Conservation (phyloP, 1,284 basidiomycete genomes). For the Volvariella volvacea region DNA sequence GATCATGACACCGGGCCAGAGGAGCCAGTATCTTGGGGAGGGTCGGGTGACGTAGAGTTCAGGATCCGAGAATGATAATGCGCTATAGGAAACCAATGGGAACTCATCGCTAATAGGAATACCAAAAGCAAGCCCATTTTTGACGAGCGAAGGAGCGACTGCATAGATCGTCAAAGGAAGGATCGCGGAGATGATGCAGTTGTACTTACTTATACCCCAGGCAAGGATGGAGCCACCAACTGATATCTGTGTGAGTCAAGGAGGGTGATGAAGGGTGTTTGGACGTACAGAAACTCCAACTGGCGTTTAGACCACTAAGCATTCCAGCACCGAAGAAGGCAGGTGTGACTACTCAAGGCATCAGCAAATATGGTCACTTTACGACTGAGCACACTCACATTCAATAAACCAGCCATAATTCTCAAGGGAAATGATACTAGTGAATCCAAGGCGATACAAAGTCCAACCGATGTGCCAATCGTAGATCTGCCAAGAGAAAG, state of each 20-base stretch:
- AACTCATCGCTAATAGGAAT: constrained; percentile 30
- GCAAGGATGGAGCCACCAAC: constrained; percentile 51
- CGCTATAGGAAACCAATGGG: constrained; percentile 36
- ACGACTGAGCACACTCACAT: constrained; percentile 22
- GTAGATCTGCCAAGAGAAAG: constrained; percentile 35
- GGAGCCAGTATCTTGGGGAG: constrained; percentile 62
- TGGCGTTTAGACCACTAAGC: constrained; percentile 60
- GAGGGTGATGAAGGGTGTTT: background rate
- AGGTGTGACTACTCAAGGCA: constrained; percentile 40
- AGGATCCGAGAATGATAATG: constrained; percentile 39
- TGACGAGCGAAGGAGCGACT: constrained; percentile 52
- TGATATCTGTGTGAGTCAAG: constrained; percentile 14
- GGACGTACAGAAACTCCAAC: constrained; percentile 52
- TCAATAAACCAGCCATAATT: constrained; percentile 52
- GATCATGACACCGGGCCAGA: constrained; percentile 62
- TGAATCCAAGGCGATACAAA: constrained; percentile 55
- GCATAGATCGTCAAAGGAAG: constrained; percentile 1
- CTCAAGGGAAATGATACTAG: constrained; percentile 51
- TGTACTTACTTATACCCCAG: constrained; percentile 50
- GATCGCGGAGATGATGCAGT: background rate
- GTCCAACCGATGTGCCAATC: constrained; percentile 70
- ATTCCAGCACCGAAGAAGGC: constrained; percentile 67
- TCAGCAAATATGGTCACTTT: constrained; percentile 11
- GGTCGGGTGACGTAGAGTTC: constrained; percentile 32
- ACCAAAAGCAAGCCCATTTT: constrained; percentile 45